Evolutionary conservation across 2,329 filamentous ascomycete species (phyloP).

Genomic region (Phialophora expanda): DNA sequence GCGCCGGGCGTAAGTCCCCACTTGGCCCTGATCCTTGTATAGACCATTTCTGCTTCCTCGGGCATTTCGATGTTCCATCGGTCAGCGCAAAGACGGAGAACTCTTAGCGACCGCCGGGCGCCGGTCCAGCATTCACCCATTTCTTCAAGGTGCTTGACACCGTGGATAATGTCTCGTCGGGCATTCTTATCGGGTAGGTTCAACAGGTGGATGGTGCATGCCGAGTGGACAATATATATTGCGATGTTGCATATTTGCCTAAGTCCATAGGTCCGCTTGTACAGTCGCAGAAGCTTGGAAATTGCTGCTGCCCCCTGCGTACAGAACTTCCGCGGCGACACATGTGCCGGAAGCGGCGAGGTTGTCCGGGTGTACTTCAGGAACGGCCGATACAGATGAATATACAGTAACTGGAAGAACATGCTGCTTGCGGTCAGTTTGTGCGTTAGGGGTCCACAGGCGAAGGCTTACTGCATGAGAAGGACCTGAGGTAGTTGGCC

Average conservation of each 20-base stretch:
- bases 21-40: constrained; percentile 78
- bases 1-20: constrained; percentile 68
- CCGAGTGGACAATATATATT: constrained; percentile 93
- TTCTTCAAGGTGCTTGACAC: constrained; percentile 89
- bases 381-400: constrained; percentile 94
- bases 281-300: constrained; percentile 90
- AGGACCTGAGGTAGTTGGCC: constrained; percentile 84
- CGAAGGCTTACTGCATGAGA: constrained; percentile 77
- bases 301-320: constrained; percentile 87
- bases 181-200: constrained; percentile 93
- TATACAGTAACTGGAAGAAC: constrained; percentile 95
- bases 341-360: constrained; percentile 82
- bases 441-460: not conserved
- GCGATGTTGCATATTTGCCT: constrained; percentile 95
- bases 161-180: constrained; percentile 85
- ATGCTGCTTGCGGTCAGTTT: constrained; percentile 65
- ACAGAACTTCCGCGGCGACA: constrained; percentile 88
- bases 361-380: constrained; percentile 82
- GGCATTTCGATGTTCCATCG: constrained; percentile 90
- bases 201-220: constrained; percentile 91
- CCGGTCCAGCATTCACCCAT: constrained; percentile 95
- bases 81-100: constrained; percentile 80
- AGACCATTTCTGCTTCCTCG: constrained; percentile 75
- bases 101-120: constrained; percentile 80
- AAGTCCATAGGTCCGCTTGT: constrained; percentile 88